Conservation (phyloP, 768 basidiomycete genomes). For the Baorangia bicolor region DNA sequence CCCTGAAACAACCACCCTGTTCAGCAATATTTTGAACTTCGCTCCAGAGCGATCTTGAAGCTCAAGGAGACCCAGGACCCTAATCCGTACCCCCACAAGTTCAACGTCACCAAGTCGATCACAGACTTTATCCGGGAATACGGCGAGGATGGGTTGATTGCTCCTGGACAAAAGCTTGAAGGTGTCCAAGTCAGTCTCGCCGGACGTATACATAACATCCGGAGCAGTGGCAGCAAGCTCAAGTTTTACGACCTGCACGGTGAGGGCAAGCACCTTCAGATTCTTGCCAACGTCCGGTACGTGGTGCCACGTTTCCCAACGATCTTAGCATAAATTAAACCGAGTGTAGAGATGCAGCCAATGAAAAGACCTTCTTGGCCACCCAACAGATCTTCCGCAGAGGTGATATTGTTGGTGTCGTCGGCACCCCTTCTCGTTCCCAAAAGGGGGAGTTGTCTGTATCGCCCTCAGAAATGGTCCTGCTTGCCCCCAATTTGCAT, state of each 20-base stretch:
- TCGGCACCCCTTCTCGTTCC: conserved; percentile 85
- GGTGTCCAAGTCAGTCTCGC: conserved; percentile 65
- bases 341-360: conserved; percentile 52
- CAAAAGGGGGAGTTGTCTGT: conserved; percentile 96
- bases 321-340: conserved; percentile 19
- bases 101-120: conserved; percentile 81
- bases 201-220: conserved; percentile 90
- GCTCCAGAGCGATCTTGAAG: conserved; percentile 83
- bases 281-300: conserved; percentile 87
- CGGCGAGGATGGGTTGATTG: conserved; percentile 68
- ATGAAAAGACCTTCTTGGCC: conserved; percentile 62
- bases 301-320: conserved; percentile 26
- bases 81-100: conserved; percentile 99
- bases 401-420: conserved; percentile 94
- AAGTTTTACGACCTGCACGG: conserved; percentile 92
- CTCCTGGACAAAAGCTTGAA: conserved; percentile 64
- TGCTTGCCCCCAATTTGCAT: conserved; percentile 95
- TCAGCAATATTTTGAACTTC: conserved; percentile 96
- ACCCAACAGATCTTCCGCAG: conserved; percentile 88
- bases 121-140: conserved; percentile 71
- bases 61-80: conserved; percentile 83
- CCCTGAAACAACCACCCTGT: neutral
- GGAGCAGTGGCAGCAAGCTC: conserved; percentile 78
- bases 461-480: conserved; percentile 72
- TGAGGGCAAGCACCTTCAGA: conserved; percentile 91